These are phyloP conservation scores for Tylopilus sp. DNA, from an alignment of 1,284 basidiomycete species.

Conservation along the genomic window DNA sequence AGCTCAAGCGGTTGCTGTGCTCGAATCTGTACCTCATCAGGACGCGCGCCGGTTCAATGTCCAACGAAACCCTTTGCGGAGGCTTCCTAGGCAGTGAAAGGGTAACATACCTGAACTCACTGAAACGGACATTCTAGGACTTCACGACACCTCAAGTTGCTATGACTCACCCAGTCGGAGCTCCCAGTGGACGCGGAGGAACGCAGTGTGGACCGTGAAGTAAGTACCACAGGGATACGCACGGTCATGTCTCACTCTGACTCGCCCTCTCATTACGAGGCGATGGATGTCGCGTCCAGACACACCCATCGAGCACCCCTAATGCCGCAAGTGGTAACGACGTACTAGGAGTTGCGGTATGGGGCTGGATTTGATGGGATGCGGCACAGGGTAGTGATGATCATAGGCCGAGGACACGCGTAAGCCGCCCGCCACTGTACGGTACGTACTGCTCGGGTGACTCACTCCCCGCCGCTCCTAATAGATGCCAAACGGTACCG, in stretches of 20 bases:
- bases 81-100: slow-evolving; percentile 5
- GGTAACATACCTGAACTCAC: slow-evolving; percentile 6
- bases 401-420: not conserved
- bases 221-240: not conserved
- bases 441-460: slow-evolving; percentile 1
- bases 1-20: slow-evolving; percentile 16
- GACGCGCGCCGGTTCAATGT: slow-evolving; percentile 45
- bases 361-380: slow-evolving; percentile 11
- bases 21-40: not conserved
- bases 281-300: slow-evolving; percentile 3
- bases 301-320: slow-evolving; percentile 12
- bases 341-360: not conserved
- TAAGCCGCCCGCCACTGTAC: not conserved
- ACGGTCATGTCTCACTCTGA: not conserved
- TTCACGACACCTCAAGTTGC: slow-evolving; percentile 9
- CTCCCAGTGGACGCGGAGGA: slow-evolving; percentile 10
- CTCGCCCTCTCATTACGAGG: slow-evolving; percentile 1
- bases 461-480: slow-evolving; percentile 9
- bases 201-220: slow-evolving; percentile 12
- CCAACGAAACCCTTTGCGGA: slow-evolving; percentile 51
- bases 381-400: slow-evolving; percentile 11
- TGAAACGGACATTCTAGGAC: slow-evolving; percentile 5
- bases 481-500: slow-evolving; percentile 15
- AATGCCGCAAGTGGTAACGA: slow-evolving; percentile 11
- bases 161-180: slow-evolving; percentile 18